phyloP scores from a whole-genome alignment of 106 monocot genomes.

The Allium fistulosum region DNA sequence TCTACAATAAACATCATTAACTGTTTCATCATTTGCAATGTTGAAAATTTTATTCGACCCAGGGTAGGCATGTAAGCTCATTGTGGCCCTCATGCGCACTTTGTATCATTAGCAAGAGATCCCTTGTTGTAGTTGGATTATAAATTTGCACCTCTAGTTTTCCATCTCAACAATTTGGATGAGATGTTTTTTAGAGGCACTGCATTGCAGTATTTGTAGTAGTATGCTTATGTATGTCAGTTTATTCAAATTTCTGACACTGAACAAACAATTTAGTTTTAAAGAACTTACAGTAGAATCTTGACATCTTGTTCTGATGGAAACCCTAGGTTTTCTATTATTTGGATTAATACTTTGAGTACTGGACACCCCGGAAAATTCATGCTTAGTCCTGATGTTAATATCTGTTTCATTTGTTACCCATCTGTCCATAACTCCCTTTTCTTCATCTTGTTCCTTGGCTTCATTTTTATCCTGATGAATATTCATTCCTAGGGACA shows the following conservation, averaged over 20 bases:
- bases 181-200: no score
- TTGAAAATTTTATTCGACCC: neutral
- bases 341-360: constrained; percentile 53
- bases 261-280: neutral
- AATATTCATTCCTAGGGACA: constrained; percentile 47
- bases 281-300: constrained; percentile 63
- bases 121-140: no score
- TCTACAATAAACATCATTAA: no score
- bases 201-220: no score
- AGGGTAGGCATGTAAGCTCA: no score
- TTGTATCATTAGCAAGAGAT: no score
- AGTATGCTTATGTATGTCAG: no score
- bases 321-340: constrained; percentile 85
- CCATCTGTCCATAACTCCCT: constrained; percentile 17
- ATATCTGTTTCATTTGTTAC: constrained; percentile 16
- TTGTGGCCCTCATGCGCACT: no score
- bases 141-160: no score
- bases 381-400: constrained; percentile 11
- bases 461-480: constrained; percentile 9
- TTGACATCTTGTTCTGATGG: constrained; percentile 71
- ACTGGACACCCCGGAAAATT: constrained; percentile 19
- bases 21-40: neutral
- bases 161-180: no score
- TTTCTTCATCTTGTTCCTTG: constrained; percentile 6
- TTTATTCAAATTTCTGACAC: no score